Evolutionary conservation across 169 alveolate species (phyloP).

Genomic region (Plasmodium gonderi): DNA sequence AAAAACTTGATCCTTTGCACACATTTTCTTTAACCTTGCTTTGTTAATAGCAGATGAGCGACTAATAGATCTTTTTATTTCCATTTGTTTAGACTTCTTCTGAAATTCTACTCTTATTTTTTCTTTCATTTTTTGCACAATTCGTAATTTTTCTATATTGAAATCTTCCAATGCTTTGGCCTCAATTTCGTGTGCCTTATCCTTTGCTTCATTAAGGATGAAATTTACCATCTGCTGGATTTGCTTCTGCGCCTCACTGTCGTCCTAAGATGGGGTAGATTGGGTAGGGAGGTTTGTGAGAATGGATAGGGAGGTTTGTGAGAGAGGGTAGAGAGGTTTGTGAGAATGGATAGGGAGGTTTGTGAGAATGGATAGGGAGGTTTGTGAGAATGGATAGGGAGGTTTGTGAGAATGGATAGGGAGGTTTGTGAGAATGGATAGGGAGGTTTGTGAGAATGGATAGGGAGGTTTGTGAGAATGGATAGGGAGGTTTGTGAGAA

Average conservation of each 20-base stretch:
- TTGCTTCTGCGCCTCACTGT: conserved; percentile 93
- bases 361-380: no score
- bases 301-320: background rate
- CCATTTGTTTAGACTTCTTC: conserved; percentile 84
- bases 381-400: no score
- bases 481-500: no score
- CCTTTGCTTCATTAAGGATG: conserved; percentile 94
- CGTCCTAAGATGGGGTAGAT: conserved; percentile 82
- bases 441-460: no score
- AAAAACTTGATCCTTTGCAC: conserved; percentile 87
- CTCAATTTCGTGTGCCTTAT: conserved; percentile 94
- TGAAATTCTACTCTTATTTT: conserved; percentile 87
- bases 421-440: no score
- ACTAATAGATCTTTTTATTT: conserved; percentile 87
- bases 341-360: no score
- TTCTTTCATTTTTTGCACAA: conserved; percentile 92
- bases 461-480: no score
- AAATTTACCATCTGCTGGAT: conserved; percentile 94
- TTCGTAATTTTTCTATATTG: conserved; percentile 91
- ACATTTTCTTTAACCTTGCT: conserved; percentile 89
- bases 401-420: no score
- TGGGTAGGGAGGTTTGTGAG: background rate
- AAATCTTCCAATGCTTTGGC: conserved; percentile 94
- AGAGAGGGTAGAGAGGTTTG: background rate
- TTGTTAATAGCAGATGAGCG: conserved; percentile 91